Conservation (phyloP, 2,329 filamentous ascomycete species). For the Claviceps cyperi region DNA sequence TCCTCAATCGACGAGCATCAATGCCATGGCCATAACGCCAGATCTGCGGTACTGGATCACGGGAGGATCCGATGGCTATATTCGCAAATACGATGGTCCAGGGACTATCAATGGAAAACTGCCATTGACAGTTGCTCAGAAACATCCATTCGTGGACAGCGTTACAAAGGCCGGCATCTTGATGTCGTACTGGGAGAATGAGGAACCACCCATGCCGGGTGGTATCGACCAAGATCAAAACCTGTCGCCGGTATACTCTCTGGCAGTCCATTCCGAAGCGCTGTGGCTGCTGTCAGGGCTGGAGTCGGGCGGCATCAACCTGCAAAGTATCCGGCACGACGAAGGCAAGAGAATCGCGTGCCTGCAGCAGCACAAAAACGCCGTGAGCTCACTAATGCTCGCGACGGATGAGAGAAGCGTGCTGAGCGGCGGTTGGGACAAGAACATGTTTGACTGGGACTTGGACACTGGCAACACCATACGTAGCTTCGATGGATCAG, state of each 20-base stretch:
- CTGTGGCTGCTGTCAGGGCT: constrained; percentile 85
- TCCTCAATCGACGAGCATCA: constrained; percentile 89
- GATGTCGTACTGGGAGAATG: constrained; percentile 97
- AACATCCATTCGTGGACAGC: constrained; percentile 93
- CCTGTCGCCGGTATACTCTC: constrained; percentile 84
- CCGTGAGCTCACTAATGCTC: constrained; percentile 75
- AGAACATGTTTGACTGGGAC: constrained; percentile 88
- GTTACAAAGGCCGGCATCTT: constrained; percentile 90
- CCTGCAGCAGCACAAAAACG: constrained; percentile 72
- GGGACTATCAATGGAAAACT: constrained; percentile 92
- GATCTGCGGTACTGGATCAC: constrained; percentile 93
- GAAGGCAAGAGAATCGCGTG: constrained; percentile 81
- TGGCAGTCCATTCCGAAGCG: constrained; percentile 79
- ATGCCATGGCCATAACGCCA: constrained; percentile 78
- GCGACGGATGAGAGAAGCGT: constrained; percentile 76
- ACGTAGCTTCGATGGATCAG: constrained; percentile 62
- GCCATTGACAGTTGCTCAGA: constrained; percentile 83
- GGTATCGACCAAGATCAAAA: constrained; percentile 41
- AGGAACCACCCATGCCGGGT: constrained; percentile 46
- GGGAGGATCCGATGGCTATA: constrained; percentile 87
- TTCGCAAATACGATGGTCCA: constrained; percentile 90
- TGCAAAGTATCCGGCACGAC: constrained; percentile 86
- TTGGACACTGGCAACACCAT: constrained; percentile 69
- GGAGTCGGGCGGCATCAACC: constrained; percentile 81
- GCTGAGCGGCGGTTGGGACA: constrained; percentile 93